Base-by-base conservation (phyloP, 176 grass and related monocot genomes). In the Thalia dealbata region DNA sequence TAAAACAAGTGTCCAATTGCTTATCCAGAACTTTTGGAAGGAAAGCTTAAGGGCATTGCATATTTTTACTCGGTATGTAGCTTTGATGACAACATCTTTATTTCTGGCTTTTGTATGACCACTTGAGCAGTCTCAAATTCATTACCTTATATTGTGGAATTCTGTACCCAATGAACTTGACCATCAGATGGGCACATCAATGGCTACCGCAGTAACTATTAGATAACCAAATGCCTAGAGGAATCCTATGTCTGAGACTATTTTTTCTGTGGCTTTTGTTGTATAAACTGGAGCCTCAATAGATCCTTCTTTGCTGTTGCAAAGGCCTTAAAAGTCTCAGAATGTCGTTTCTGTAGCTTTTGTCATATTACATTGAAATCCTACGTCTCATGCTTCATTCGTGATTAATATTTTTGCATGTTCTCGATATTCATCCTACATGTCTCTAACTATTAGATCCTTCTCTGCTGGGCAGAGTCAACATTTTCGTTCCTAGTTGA, bases 401-500 rank as follows among this genome's bases (percentile, higher is more conserved):
- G 3, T 15, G 1, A 4, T 27, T 12, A 10, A 3, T 3, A 5
- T 63, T 27, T 63, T 24, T 63, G 23, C 12, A 28, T 11, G 27
- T 13, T 63, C 25, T 27, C 61, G 29, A 63, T 3, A 30, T 29
- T 28, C 25, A 13, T 63, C 25, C 29, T 14, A 14, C n/a, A 14
- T 29, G 25, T 63, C 27, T 21, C 25, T 63, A 3, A 63, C 23
- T 43, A 10, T 41, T 43, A 21, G 2, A 54, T 14, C 38, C 69
- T 50, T 78, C 25, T 81, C 75, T 59, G 26, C 22, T 52, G 64
- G 59, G 80, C 82, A 97, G 93, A 90, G 77, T 97, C 90, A 78
- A 91, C 93, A 52, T 97, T 97, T 90, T 84, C 78, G 23, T 97
- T 97, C 73, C 87, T 97, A 69, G 64, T 85, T 55, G 89, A 97